Percentiles rank a stretch among this genome's conserved stretches.
These are phyloP conservation scores for Westerdykella aurantiaca DNA, from an alignment of 2,329 filamentous ascomycete species.

Conservation along the genomic window DNA sequence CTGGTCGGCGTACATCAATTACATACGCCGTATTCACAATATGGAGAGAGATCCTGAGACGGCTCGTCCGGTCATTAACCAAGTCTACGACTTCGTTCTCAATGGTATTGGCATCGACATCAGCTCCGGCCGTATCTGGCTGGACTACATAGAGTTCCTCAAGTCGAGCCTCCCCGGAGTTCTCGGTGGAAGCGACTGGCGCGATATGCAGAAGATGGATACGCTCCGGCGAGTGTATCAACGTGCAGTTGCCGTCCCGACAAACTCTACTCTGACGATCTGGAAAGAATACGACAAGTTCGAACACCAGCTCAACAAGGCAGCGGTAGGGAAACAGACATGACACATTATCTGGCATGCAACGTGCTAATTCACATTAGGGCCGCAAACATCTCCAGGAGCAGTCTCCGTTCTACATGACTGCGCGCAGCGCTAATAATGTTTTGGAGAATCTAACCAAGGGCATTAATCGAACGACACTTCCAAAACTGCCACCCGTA, in stretches of 20 bases:
- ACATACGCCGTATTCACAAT: conserved; percentile 87
- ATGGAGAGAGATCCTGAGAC: conserved; percentile 73
- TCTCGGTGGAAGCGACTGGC: conserved; percentile 82
- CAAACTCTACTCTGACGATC: conserved; percentile 70
- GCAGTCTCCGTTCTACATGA: conserved; percentile 90
- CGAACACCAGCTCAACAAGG: conserved; percentile 88
- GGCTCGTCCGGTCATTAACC: conserved; percentile 71
- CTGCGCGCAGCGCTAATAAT: conserved; percentile 82
- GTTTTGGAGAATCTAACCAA: conserved; percentile 84
- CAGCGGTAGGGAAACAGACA: conserved; percentile 59
- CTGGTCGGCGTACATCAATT: conserved; percentile 92
- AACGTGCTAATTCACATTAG: conserved; percentile 41
- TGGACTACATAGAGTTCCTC: conserved; percentile 91
- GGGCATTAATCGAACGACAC: conserved; percentile 66
- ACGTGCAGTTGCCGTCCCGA: conserved; percentile 80
- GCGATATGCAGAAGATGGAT: conserved; percentile 98
- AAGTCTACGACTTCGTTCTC: conserved; percentile 89
- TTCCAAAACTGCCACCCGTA: conserved; percentile 76
- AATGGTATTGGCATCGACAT: conserved; percentile 86
- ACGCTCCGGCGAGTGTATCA: conserved; percentile 87
- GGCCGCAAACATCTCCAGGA: conserved; percentile 94
- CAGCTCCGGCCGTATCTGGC: conserved; percentile 84
- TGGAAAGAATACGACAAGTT: conserved; percentile 99
- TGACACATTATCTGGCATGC: neutral
- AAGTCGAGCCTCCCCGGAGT: conserved; percentile 73